phyloP scores from a whole-genome alignment of 805 yeast species.

The Saccharomycopsis javanensis region DNA sequence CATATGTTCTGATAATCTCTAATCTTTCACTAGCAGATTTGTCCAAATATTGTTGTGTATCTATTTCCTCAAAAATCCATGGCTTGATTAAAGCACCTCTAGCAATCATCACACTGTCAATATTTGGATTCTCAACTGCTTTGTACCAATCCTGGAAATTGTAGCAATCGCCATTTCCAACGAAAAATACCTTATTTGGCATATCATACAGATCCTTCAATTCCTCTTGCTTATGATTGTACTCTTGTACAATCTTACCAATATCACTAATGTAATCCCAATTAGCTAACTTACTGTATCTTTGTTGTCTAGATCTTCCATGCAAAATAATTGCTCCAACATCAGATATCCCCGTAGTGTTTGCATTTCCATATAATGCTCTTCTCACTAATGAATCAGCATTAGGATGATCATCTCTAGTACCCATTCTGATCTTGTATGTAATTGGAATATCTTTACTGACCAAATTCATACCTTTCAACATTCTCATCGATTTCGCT shows the following conservation, averaged over 20 bases:
- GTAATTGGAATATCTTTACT: slow-evolving; percentile 90
- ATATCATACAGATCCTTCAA: slow-evolving; percentile 48
- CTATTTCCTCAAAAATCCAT: slow-evolving; percentile 96
- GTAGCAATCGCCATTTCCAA: slow-evolving; percentile 93
- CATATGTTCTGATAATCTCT: slow-evolving; percentile 58
- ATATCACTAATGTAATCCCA: slow-evolving; percentile 82
- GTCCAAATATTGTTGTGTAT: slow-evolving; percentile 80
- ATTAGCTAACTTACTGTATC: slow-evolving; percentile 85
- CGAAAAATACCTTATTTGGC: slow-evolving; percentile 57
- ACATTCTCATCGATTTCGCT: slow-evolving; percentile 62
- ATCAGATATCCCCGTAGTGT: slow-evolving; percentile 35
- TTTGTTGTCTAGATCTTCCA: slow-evolving; percentile 93
- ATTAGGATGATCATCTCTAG: slow-evolving; percentile 74
- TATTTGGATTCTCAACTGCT: slow-evolving; percentile 50
- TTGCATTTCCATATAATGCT: slow-evolving; percentile 44
- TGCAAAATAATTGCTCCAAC: slow-evolving; percentile 89
- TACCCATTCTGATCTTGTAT: slow-evolving; percentile 86
- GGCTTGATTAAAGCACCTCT: slow-evolving; percentile 97
- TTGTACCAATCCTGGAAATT: slow-evolving; percentile 82
- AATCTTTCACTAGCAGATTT: slow-evolving; percentile 85
- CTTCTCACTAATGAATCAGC: slow-evolving; percentile 71
- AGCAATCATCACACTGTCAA: slow-evolving; percentile 95
- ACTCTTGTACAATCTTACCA: slow-evolving; percentile 55
- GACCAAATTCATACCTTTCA: slow-evolving; percentile 81
- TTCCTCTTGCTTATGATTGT: slow-evolving; percentile 44